Conservation (phyloP, 2,329 filamentous ascomycete genomes). For the Westerdykella aurantiaca region DNA sequence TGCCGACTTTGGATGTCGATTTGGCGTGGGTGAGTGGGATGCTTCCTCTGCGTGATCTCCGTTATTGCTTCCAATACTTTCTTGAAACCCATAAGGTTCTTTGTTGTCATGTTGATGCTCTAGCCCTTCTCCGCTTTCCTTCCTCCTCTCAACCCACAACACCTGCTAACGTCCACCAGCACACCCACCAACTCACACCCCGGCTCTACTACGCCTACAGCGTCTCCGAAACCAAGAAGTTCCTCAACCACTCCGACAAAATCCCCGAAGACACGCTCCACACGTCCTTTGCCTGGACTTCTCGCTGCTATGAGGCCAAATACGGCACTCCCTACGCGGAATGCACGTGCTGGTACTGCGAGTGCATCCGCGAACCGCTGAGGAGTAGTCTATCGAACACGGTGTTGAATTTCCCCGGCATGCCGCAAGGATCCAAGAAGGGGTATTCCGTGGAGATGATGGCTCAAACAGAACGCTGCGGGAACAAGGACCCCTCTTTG, state of each 20-base stretch:
- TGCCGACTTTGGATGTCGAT: constrained; percentile 70
- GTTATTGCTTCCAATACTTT: neutral
- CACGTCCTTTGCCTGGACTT: constrained; percentile 65
- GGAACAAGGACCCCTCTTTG: constrained; percentile 43
- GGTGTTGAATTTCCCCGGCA: constrained; percentile 19
- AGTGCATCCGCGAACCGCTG: constrained; percentile 57
- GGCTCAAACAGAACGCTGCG: neutral
- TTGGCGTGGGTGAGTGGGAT: constrained; percentile 53
- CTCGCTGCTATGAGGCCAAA: constrained; percentile 59
- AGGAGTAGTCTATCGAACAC: constrained; percentile 36
- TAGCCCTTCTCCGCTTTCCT: neutral
- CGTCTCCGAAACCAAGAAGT: constrained; percentile 45
- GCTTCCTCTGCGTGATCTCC: neutral
- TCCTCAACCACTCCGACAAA: constrained; percentile 81
- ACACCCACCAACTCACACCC: constrained; percentile 71
- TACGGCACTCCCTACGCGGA: constrained; percentile 66
- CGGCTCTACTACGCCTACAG: constrained; percentile 57
- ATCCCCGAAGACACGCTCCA: constrained; percentile 63
- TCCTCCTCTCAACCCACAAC: neutral
- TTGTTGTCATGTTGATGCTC: too few relatives aligned
- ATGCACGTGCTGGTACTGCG: constrained; percentile 82
- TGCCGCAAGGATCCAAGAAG: constrained; percentile 27
- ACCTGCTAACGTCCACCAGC: constrained; percentile 27
- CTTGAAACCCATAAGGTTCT: too few relatives aligned
- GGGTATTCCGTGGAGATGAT: constrained; percentile 5